Evolutionary conservation across 2,329 filamentous ascomycete species (phyloP), one percentile per base, ranked within the genome.

Genomic region (Xylaria hypoxylon): DNA sequence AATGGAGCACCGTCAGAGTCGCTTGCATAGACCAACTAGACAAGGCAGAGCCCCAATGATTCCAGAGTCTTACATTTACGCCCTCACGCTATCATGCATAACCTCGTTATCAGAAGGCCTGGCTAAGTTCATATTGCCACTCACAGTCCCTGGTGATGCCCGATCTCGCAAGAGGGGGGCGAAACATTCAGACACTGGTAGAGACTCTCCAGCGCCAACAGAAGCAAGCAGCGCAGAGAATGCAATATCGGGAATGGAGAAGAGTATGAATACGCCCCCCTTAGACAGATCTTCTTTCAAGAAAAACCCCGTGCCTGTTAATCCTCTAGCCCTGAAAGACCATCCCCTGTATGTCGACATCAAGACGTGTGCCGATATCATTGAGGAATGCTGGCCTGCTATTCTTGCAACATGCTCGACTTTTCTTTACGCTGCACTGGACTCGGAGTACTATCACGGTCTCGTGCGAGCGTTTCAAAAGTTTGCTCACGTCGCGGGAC

Each of bases 371-470:
- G 93, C 93, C 13, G 86, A 86, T 10, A 91, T 99, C 61, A 91
- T 99, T 26, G 93, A 96, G 3, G 87, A 92, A 71, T 98, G 95
- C 77, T 99, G 96, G 96, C 96, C 96, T 52, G 96, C 96, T 13
- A 90, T 98, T 44, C 86, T 99, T 55, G 95, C 96, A 1, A 96
- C 94, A 1, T 97, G 94, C 73, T 99, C 96, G 0, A 97, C 95
- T 0, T 99, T 98, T 76, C 82, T 99, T 19, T 96, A 97, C 76
- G 93, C 96, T 33, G 90, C 95, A 0, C 83, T 99, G 3, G 96
- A 99, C 76, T 91, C 93, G 1, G 94, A 97, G 59, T 97, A 96
- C 73, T 99, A 98, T 74, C 94, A 97, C 71, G 89, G 91, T 10
- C 83, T 99, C 1, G 95, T 99, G 26, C 88, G 96, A 71, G 92